A percentile compares a stretch with the other conserved stretches of the same genome.
phyloP scores from a whole-genome alignment of 768 basidiomycete species.

The Goffeauzyma gilvescens region DNA sequence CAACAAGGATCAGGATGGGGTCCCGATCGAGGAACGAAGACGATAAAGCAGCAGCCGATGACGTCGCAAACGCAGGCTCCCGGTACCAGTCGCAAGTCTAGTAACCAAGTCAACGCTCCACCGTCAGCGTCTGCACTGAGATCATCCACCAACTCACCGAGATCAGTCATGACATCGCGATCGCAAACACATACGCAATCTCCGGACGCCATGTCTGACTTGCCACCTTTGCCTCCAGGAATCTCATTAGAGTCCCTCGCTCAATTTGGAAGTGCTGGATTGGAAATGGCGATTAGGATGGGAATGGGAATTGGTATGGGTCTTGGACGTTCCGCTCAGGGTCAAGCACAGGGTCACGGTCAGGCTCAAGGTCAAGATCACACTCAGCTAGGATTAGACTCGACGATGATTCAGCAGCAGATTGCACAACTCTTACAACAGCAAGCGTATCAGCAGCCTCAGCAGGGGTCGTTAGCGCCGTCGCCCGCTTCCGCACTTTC shows the following conservation, averaged over 20 bases:
- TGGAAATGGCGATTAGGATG: constrained; percentile 30
- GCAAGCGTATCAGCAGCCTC: constrained; percentile 2
- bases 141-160: neutral
- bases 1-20: neutral
- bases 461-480: neutral
- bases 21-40: neutral
- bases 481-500: neutral
- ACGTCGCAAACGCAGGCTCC: too few relatives aligned
- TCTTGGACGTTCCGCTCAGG: constrained; percentile 12
- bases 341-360: too few relatives aligned
- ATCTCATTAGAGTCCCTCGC: constrained; percentile 23
- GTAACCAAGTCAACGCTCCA: too few relatives aligned
- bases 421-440: constrained; percentile 1
- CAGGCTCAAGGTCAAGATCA: constrained; percentile 3
- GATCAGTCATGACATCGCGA: neutral
- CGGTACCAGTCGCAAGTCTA: too few relatives aligned
- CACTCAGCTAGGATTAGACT: neutral
- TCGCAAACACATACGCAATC: constrained; percentile 9
- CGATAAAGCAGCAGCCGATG: too few relatives aligned
- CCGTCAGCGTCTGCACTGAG: neutral
- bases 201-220: constrained; percentile 9
- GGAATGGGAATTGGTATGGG: constrained; percentile 31
- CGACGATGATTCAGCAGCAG: neutral
- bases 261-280: constrained; percentile 24
- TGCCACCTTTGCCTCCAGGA: constrained; percentile 28